A percentile compares a stretch with the other conserved stretches of the same genome.
These are phyloP conservation scores for Glycine tomentella DNA, from an alignment of 306 rosid genomes.

Conservation along the genomic window DNA sequence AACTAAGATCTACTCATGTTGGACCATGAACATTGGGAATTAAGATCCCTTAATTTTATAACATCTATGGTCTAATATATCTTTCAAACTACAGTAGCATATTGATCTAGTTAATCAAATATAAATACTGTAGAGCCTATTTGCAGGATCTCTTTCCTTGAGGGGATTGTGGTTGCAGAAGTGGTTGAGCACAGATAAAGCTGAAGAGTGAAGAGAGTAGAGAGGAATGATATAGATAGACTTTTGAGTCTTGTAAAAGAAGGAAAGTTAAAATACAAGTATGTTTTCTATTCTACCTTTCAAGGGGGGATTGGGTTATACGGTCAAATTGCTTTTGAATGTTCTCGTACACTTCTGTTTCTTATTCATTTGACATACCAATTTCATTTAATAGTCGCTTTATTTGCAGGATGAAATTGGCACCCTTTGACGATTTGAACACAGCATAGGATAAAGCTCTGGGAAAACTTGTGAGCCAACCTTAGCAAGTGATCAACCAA, in stretches of 20 bases:
- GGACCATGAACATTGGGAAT: slow-evolving; percentile 21
- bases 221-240: slow-evolving; percentile 72
- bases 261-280: slow-evolving; percentile 83
- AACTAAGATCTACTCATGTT: neutral
- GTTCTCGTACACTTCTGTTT: neutral
- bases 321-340: slow-evolving; percentile 1
- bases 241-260: slow-evolving; percentile 74
- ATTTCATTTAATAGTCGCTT: neutral
- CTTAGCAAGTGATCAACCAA: slow-evolving; percentile 76
- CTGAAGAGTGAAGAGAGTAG: slow-evolving; percentile 70
- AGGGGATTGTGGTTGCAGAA: slow-evolving; percentile 96
- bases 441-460: slow-evolving; percentile 81
- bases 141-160: slow-evolving; percentile 81
- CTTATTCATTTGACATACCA: slow-evolving; percentile 23
- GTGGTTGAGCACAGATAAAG: slow-evolving; percentile 74
- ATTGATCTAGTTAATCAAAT: slow-evolving; percentile 17
- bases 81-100: slow-evolving; percentile 26
- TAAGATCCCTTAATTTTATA: slow-evolving; percentile 11
- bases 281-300: slow-evolving; percentile 40
- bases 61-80: neutral
- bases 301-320: neutral
- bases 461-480: slow-evolving; percentile 94
- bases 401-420: slow-evolving; percentile 79
- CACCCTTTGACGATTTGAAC: slow-evolving; percentile 72
- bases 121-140: slow-evolving; percentile 11